A percentile compares a stretch with the other conserved stretches of the same genome.
These are phyloP conservation scores for Fragaria vesca DNA, from an alignment of 306 rosid species.

Conservation along the genomic window DNA sequence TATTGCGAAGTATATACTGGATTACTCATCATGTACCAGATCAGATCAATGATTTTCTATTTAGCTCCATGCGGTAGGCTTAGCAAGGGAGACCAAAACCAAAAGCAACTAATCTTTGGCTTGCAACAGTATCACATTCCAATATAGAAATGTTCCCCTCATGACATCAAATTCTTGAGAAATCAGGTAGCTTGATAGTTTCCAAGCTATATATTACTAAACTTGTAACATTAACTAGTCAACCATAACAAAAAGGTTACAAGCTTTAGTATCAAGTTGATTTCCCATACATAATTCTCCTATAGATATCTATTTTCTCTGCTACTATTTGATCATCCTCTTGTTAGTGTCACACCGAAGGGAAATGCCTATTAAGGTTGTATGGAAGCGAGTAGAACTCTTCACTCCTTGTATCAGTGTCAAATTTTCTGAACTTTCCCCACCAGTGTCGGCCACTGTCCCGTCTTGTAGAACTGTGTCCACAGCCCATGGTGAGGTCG, in stretches of 20 bases:
- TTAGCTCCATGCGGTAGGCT: background rate
- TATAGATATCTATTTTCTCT: background rate
- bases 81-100: background rate
- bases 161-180: background rate
- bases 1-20: background rate
- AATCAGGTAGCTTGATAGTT: background rate
- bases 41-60: background rate
- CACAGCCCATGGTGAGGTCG: constrained; percentile 47
- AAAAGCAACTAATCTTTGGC: background rate
- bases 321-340: background rate
- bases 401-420: constrained; percentile 53
- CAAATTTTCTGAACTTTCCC: constrained; percentile 58
- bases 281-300: background rate
- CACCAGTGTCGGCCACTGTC: constrained; percentile 95
- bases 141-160: background rate
- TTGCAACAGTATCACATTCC: background rate
- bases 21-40: background rate
- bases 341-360: constrained; percentile 49
- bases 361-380: constrained; percentile 65
- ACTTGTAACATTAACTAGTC: background rate
- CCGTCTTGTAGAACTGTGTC: constrained; percentile 45
- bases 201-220: background rate
- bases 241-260: background rate
- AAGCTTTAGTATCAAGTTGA: background rate
- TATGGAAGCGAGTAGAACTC: constrained; percentile 71